Evolutionary conservation across 495 filamentous ascomycete genomes (phyloP).

Genomic region (Aspergillus asperescens): DNA sequence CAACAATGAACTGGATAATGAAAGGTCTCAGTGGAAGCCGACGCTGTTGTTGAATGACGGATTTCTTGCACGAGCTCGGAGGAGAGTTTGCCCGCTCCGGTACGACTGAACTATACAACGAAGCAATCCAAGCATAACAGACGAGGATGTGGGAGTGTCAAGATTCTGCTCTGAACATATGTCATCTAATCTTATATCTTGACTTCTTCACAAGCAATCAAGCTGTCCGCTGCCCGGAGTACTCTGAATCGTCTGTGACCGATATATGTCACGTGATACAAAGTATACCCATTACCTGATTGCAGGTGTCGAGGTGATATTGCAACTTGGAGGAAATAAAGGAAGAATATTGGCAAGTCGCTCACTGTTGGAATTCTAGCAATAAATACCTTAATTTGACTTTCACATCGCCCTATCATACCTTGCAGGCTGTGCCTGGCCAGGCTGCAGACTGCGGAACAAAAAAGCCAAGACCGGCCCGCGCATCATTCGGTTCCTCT

Average conservation of each 20-base stretch:
- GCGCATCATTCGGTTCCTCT: neutral
- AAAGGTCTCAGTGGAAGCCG: neutral
- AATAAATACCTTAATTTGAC: neutral
- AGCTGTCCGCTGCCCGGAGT: too few relatives aligned
- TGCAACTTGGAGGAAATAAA: too few relatives aligned
- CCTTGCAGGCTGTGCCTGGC: neutral
- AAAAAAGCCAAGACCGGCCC: neutral
- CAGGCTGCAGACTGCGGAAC: neutral
- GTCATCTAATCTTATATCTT: too few relatives aligned
- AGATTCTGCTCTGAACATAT: neutral
- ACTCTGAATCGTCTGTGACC: too few relatives aligned
- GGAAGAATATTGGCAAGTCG: too few relatives aligned
- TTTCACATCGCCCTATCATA: neutral
- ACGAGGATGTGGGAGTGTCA: neutral
- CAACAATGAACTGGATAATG: slow-evolving; percentile 5
- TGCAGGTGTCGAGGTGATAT: too few relatives aligned
- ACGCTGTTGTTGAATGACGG: slow-evolving; percentile 14
- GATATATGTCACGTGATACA: too few relatives aligned
- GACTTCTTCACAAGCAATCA: too few relatives aligned
- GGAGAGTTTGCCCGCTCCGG: slow-evolving; percentile 12
- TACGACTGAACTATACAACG: neutral
- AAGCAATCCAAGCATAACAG: neutral
- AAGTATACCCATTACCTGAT: too few relatives aligned
- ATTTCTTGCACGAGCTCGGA: slow-evolving; percentile 8
- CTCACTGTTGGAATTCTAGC: too few relatives aligned